These are phyloP conservation scores for Entophlyctis luteolus DNA, from an alignment of 192 early-diverging fungal species.

Conservation along the genomic window DNA sequence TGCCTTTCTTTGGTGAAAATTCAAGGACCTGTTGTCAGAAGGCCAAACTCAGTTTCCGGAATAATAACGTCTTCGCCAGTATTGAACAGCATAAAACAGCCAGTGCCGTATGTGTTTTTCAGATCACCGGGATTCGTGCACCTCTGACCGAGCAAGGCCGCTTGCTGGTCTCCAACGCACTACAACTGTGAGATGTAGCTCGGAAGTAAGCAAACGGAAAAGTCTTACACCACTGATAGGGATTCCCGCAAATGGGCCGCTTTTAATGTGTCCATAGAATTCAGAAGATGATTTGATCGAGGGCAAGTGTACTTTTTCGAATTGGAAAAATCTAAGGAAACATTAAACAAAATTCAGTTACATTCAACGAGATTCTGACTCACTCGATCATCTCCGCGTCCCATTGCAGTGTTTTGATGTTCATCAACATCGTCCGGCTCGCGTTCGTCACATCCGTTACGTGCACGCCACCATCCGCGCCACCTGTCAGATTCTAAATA, in stretches of 20 bases:
- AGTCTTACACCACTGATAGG: conserved; percentile 75
- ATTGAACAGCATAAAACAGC: conserved; percentile 95
- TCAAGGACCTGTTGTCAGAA: conserved; percentile 72
- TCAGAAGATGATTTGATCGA: conserved; percentile 79
- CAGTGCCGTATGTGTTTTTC: conserved; percentile 96
- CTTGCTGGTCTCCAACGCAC: conserved; percentile 91
- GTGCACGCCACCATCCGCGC: conserved; percentile 62
- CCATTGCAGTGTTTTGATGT: conserved; percentile 77
- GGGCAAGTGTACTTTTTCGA: conserved; percentile 63
- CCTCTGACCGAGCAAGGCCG: conserved; percentile 89
- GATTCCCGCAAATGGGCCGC: conserved; percentile 63
- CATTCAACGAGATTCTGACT: too few relatives aligned
- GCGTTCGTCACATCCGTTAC: conserved; percentile 93
- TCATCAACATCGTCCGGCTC: conserved; percentile 92
- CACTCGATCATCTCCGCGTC: conserved; percentile 57
- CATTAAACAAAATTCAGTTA: too few relatives aligned
- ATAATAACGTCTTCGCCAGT: conserved; percentile 71
- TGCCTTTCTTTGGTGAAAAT: too few relatives aligned
- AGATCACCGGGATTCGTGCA: conserved; percentile 82
- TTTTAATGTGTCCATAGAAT: conserved; percentile 58
- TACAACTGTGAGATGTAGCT: too few relatives aligned
- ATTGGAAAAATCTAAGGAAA: conserved; percentile 71
- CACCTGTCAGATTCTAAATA: conserved; percentile 80
- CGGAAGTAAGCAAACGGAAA: too few relatives aligned
- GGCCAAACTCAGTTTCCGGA: conserved; percentile 64